Evolutionary conservation across 352 stramenopile genomes (phyloP), one percentile per base, ranked within the genome.

Genomic region (Phytophthora idaei): DNA sequence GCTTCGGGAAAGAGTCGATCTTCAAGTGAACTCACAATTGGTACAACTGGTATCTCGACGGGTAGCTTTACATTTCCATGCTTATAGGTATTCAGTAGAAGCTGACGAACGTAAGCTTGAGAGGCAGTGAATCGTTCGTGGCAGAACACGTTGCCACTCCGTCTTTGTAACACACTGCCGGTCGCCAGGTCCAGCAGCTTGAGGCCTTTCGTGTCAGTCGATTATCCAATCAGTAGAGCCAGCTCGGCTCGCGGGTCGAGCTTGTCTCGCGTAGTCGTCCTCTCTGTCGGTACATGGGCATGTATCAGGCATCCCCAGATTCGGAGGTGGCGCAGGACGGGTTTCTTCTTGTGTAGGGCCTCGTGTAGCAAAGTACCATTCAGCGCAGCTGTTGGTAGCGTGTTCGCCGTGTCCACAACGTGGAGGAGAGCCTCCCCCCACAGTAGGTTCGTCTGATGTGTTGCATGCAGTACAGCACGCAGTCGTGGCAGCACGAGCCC

Each of bases 291-390:
- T 12, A 73, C 27, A 11, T 52, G 57, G 11, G 42, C 49, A 21
- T 64, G 59, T 10, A 58, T 57, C 3, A 74, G 6, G 25, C 64
- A 77, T 1, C 70, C 64, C 49, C 58, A 66, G 7, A 28, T 59
- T 4, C 58, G 29, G 9, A 66, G 15, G 31, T 54, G 5, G 21
- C 49, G n/a, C 47, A 77, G 56, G 9, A 64, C 52, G 0, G 64
- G 64, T 11, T 57, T 15, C 9, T 10, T 49, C 0, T 60, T 41
- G 25, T 46, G 67, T 2, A 73, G 42, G 0, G 25, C 14, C 21
- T 73, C 46, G 29, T 71, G 47, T 3, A 64, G 69, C 1, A 64
- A 73, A 4, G 34, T 56, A 1, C 48, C 53, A 5, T 56, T 2
- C 12, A 69, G 9, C 21, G 55, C 41, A 27, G 34, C 21, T 14